Evolutionary conservation across 1,284 basidiomycete species (phyloP).

Genomic region (Ustilago xerochloae): DNA sequence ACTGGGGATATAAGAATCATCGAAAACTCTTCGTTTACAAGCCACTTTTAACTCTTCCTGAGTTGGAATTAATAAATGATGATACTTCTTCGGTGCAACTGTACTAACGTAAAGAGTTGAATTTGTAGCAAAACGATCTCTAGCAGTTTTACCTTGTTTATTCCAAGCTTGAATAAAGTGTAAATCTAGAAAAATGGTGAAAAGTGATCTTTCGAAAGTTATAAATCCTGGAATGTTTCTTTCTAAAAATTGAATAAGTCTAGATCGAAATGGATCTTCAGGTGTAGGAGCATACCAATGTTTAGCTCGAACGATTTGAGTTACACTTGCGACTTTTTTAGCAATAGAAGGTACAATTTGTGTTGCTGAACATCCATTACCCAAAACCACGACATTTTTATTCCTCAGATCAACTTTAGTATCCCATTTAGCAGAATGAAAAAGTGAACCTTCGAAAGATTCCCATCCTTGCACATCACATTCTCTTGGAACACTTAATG

Average conservation of each 20-base stretch:
- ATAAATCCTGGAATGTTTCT: conserved; percentile 30
- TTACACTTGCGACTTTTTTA: conserved; percentile 29
- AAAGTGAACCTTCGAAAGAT: conserved; percentile 52
- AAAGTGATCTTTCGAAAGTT: conserved; percentile 20
- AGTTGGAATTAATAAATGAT: conserved; percentile 51
- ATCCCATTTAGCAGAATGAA: conserved; percentile 67
- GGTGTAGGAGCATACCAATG: conserved; percentile 50
- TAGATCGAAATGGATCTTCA: conserved; percentile 21
- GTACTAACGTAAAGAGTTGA: conserved; percentile 38
- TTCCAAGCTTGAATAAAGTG: conserved; percentile 31
- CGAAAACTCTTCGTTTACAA: conserved; percentile 55
- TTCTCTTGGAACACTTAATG: conserved; percentile 40
- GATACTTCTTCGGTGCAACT: conserved; percentile 53
- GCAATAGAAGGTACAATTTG: conserved; percentile 51
- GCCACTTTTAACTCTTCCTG: conserved; percentile 42
- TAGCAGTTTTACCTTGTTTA: conserved; percentile 24
- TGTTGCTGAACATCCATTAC: conserved; percentile 62
- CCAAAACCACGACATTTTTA: conserved; percentile 63
- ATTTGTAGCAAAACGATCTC: conserved; percentile 29
- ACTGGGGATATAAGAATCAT: conserved; percentile 41
- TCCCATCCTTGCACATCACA: conserved; percentile 42
- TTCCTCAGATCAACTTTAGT: conserved; percentile 48
- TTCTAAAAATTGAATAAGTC: conserved; percentile 13
- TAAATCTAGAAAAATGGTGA: conserved; percentile 39
- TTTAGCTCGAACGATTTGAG: conserved; percentile 49